These are phyloP conservation scores for Mucor racemosus DNA, from an alignment of 371 early-diverging fungal species.

Conservation along the genomic window DNA sequence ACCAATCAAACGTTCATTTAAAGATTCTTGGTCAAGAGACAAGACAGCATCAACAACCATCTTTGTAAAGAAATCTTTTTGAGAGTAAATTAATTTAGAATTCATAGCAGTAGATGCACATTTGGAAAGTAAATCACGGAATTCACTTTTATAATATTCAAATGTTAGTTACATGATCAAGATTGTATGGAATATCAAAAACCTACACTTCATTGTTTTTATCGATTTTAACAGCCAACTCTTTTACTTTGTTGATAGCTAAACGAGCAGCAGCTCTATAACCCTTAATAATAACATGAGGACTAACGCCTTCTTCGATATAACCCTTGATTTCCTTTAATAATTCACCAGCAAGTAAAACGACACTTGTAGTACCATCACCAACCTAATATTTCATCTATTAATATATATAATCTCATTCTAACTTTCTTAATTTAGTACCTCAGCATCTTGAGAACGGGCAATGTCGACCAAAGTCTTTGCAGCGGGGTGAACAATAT, in stretches of 20 bases:
- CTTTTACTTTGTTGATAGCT: constrained; percentile 87
- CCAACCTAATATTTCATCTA: constrained; percentile 69
- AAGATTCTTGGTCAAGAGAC: constrained; percentile 88
- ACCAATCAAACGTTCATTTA: constrained; percentile 96
- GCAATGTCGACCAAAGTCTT: constrained; percentile 98
- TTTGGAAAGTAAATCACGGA: constrained; percentile 91
- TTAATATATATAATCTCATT: constrained; percentile 1
- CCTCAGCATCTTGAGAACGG: constrained; percentile 99
- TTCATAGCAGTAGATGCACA: constrained; percentile 99
- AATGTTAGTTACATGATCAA: too few relatives aligned
- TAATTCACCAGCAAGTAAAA: constrained; percentile 97
- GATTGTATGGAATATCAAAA: background rate
- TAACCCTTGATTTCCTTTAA: constrained; percentile 93
- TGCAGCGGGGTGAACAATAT: constrained; percentile 99
- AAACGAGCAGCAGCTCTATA: constrained; percentile 88
- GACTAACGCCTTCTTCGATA: constrained; percentile 96
- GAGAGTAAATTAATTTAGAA: constrained; percentile 97
- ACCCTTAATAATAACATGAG: constrained; percentile 94
- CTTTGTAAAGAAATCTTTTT: constrained; percentile 97
- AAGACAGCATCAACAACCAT: constrained; percentile 99
- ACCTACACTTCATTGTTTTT: constrained; percentile 74
- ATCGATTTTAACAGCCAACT: constrained; percentile 81
- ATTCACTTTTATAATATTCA: constrained; percentile 55
- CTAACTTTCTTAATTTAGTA: constrained; percentile 31
- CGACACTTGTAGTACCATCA: constrained; percentile 99